Conservation (phyloP, 495 filamentous ascomycete species). For the Hypoxylon intermedium region DNA sequence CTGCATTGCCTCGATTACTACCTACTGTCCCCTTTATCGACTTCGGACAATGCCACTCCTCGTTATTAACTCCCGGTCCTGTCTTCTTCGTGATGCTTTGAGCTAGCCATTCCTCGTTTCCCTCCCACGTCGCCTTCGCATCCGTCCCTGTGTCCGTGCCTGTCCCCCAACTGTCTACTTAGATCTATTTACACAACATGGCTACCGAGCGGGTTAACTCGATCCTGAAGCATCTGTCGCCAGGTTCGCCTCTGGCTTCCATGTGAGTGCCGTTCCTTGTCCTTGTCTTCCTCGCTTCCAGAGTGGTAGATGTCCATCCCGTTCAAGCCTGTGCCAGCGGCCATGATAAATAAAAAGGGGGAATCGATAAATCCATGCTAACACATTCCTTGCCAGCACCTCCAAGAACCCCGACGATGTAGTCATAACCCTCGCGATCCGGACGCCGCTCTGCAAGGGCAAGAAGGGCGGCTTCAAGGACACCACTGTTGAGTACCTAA, state of each 20-base stretch:
- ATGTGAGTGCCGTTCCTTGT: slow-evolving; percentile 68
- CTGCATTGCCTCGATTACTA: slow-evolving; percentile 11
- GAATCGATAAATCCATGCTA: no score
- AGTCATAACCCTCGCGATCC: slow-evolving; percentile 84
- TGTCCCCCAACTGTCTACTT: no score
- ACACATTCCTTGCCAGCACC: slow-evolving; percentile 62
- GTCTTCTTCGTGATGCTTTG: background rate
- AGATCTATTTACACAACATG: slow-evolving; percentile 62
- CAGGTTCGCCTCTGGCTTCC: slow-evolving; percentile 68
- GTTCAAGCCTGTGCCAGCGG: background rate
- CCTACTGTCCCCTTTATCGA: slow-evolving; percentile 28
- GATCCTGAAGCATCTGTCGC: slow-evolving; percentile 86
- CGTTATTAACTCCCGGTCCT: background rate
- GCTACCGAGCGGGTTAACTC: slow-evolving; percentile 84
- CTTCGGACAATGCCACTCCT: slow-evolving; percentile 26
- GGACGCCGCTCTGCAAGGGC: slow-evolving; percentile 80
- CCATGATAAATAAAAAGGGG: background rate
- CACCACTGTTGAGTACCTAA: slow-evolving; percentile 83
- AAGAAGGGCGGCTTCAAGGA: slow-evolving; percentile 92
- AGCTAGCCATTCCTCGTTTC: background rate
- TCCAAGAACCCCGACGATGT: slow-evolving; percentile 95
- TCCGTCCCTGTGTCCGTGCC: no score
- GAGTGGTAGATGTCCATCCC: background rate
- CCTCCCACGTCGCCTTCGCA: background rate
- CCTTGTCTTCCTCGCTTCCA: background rate